Evolutionary conservation across 2,329 filamentous ascomycete species (phyloP).

Genomic region (Harringtonia aguacate): DNA sequence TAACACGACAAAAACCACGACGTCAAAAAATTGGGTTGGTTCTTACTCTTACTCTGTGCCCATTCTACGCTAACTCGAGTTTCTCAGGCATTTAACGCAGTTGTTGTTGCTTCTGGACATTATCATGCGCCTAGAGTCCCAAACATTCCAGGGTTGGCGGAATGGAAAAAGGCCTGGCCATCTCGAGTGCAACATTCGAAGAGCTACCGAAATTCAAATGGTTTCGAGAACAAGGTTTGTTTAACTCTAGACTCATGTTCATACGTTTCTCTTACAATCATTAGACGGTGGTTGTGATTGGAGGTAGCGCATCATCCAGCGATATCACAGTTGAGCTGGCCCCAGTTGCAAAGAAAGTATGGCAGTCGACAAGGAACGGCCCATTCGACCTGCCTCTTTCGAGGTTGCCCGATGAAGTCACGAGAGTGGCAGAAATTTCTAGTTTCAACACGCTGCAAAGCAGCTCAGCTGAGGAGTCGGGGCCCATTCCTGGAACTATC

Average conservation of each 20-base stretch:
- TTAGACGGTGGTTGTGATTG: conserved; percentile 36
- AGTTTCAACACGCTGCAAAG: conserved; percentile 24
- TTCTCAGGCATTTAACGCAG: conserved; percentile 43
- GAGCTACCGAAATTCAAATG: conserved; percentile 50
- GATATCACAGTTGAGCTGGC: conserved; percentile 30
- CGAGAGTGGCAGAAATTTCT: conserved; percentile 39
- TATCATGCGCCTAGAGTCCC: conserved; percentile 55
- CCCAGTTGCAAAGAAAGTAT: conserved; percentile 24
- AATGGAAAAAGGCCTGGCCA: conserved; percentile 44
- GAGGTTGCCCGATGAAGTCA: conserved; percentile 41
- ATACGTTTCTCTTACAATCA: too few species aligned
- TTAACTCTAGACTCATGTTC: conserved; percentile 19
- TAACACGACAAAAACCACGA: not conserved
- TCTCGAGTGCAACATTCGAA: conserved; percentile 56
- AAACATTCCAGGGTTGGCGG: conserved; percentile 43
- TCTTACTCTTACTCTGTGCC: not conserved
- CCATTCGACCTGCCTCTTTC: conserved; percentile 44
- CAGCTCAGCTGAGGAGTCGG: conserved; percentile 11
- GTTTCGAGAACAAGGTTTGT: conserved; percentile 2
- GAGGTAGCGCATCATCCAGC: conserved; percentile 35
- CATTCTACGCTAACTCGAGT: not conserved
- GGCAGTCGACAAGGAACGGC: conserved; percentile 47
- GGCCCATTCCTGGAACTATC: conserved; percentile 36
- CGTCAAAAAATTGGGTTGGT: not conserved
- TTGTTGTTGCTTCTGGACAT: conserved; percentile 58